Base-by-base conservation (phyloP, 176 grass and related monocot genomes). In the Typha latifolia region DNA sequence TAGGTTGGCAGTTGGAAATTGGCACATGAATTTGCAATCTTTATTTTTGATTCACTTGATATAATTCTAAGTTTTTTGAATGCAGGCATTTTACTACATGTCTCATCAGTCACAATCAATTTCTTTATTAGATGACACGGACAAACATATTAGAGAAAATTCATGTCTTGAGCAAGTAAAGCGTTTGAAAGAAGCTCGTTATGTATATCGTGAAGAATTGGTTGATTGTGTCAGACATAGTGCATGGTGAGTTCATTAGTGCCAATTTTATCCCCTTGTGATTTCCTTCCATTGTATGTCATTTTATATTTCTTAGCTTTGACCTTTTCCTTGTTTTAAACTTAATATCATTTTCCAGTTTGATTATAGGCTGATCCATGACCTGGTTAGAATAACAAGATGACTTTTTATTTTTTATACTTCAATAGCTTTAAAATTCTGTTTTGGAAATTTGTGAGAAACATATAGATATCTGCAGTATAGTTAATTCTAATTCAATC, bases 61-160 rank as follows among this genome's bases (percentile, higher is more conserved):
- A 21, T 19, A 59, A 16, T 22, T 19, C 53, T 55, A 63, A 66
- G 34, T 83, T 72, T 49, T 9, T 73, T 61, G 32, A 52, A 16
- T 81, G 62, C 72, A 94, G 90, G 90, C 90, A 32, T 94, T 89
- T 61, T 85, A 89, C 77, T 89, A 83, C 74, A 94, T 89, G 80
- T 89, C 90, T 5, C 85, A 83, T 73, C 90, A 94, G 64, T 78
- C 80, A 3, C 85, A 94, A 51, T 89, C 80, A 49, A 77, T 89
- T 69, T 89, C 82, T 73, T 74, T 94, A 73, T 78, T 94, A 75
- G 90, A 94, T 78, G 90, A 94, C 59, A 94, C 82, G 32, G 90
- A 94, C 32, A 94, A 74, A 51, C 90, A 86, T 67, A 94, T 94
- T 66, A 85, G 85, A 79, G 90, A 94, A 76, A 89, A 85, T 32